Conservation (phyloP, 257 asterid species). For the Primulina huaijiensis region DNA sequence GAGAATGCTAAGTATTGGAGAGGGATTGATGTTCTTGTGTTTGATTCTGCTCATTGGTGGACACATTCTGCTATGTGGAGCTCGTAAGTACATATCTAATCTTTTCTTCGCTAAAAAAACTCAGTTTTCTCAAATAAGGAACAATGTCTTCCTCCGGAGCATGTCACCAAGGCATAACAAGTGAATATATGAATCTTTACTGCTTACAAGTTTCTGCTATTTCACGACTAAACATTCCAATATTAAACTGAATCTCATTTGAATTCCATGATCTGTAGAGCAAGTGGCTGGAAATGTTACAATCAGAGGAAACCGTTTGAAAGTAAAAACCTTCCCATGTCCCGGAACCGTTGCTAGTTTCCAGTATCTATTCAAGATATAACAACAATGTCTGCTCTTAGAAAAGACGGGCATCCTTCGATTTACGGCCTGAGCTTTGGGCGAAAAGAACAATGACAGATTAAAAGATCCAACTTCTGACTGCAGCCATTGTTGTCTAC, state of each 20-base stretch:
- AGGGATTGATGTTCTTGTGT: constrained; percentile 77
- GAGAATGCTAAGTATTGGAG: constrained; percentile 93
- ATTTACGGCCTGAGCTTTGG: constrained; percentile 45
- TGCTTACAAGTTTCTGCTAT: not conserved
- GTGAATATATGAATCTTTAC: constrained; percentile 25
- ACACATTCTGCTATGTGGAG: constrained; percentile 72
- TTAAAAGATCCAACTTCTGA: constrained; percentile 46
- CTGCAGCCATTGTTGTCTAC: constrained; percentile 93
- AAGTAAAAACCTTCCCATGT: constrained; percentile 38
- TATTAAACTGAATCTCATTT: not conserved
- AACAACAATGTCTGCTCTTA: constrained; percentile 52
- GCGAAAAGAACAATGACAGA: constrained; percentile 47
- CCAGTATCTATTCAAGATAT: constrained; percentile 71
- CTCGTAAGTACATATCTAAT: constrained; percentile 45
- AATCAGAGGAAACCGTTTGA: constrained; percentile 57
- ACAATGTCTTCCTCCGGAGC: constrained; percentile 48
- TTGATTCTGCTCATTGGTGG: constrained; percentile 98
- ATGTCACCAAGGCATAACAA: constrained; percentile 87
- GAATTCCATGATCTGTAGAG: constrained; percentile 35
- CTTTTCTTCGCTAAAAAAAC: no score
- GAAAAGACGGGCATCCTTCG: constrained; percentile 90
- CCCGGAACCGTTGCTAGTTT: constrained; percentile 49
- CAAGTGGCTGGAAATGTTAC: constrained; percentile 67
- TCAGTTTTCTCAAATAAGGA: no score
- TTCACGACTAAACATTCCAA: not conserved